Base-by-base conservation (phyloP, 768 basidiomycete species). In the Lentinula guzmanii region DNA sequence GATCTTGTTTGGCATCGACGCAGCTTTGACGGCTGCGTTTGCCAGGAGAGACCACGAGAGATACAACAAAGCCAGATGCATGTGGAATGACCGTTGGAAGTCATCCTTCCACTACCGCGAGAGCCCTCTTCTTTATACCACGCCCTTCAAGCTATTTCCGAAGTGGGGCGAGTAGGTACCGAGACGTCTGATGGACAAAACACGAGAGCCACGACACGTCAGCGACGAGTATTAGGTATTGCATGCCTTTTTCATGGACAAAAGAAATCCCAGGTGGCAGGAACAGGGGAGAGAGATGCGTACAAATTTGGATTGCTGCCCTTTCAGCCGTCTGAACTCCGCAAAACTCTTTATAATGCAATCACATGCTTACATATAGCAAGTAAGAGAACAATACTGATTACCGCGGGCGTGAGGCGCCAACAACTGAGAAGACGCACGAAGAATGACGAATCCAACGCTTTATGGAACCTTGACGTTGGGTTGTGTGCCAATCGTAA, bases 1-100 rank as follows among this genome's bases (percentile, higher is more conserved):
- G 15, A 87, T 85, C 64, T 87, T 86, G 64, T 66, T 33, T 24
- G 55, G 55, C 55, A 56, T 56, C n/a, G 54, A 55, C 10, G 39
- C 55, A 43, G 55, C 55, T 43, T n/a, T 56, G n/a, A 56, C 55
- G 24, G 11, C 41, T 43, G 41, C 21, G n/a, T 24, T 24, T 11
- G 16, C 15, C 24, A 43, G 18, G 10, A 56, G 24, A 24, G 41
- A n/a, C 18, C 34, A 33, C 8, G 33, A 28, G 4, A 56, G 41
- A 4, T 39, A 56, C 41, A 43, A 43, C 9, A 56, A 7, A 13
- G 24, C 31, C 3, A 31, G 16, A 42, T 39, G 28, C 55, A 56
- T 56, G 55, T 1, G 55, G 41, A 43, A 33, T 28, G 7, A 18
- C 28, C 37, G 18, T n/a, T 52, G 35, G 35, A 55, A 41, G n/a